Conservation (phyloP, 768 basidiomycete species). For the Rhodosporidiobolus odoratus region DNA sequence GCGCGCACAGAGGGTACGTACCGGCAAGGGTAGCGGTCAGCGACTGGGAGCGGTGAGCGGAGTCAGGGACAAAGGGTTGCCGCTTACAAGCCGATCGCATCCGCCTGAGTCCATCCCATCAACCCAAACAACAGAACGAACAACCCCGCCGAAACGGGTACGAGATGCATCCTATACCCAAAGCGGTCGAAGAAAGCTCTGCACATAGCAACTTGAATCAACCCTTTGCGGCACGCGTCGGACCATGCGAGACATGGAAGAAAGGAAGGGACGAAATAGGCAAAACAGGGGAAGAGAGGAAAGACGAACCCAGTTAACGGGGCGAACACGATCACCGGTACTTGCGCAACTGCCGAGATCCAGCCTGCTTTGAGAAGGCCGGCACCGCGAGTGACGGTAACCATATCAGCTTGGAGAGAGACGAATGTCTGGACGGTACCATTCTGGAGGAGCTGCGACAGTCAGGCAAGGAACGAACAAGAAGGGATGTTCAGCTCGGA, state of each 20-base stretch:
- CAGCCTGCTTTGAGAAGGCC: neutral
- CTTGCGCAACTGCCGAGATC: slow-evolving; percentile 2
- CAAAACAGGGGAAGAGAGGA: neutral
- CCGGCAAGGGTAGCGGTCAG: neutral
- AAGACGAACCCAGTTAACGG: neutral
- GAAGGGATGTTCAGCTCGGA: no score
- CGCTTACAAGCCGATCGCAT: neutral
- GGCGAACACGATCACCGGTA: neutral
- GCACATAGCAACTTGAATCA: neutral
- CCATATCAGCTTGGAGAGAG: slow-evolving; percentile 5
- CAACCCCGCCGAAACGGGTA: neutral
- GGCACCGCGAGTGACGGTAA: neutral
- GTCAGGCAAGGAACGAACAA: neutral
- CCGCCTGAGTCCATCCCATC: neutral
- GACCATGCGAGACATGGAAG: neutral
- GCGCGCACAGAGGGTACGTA: neutral
- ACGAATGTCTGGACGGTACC: neutral
- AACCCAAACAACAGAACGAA: neutral
- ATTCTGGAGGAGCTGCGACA: neutral
- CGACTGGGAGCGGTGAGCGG: neutral
- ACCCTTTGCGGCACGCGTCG: neutral
- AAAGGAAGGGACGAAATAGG: neutral
- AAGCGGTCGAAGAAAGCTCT: slow-evolving; percentile 7
- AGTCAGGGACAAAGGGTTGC: neutral
- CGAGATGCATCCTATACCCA: neutral